Conservation (phyloP, 2,329 filamentous ascomycete genomes). For the Calonectria crousiana region DNA sequence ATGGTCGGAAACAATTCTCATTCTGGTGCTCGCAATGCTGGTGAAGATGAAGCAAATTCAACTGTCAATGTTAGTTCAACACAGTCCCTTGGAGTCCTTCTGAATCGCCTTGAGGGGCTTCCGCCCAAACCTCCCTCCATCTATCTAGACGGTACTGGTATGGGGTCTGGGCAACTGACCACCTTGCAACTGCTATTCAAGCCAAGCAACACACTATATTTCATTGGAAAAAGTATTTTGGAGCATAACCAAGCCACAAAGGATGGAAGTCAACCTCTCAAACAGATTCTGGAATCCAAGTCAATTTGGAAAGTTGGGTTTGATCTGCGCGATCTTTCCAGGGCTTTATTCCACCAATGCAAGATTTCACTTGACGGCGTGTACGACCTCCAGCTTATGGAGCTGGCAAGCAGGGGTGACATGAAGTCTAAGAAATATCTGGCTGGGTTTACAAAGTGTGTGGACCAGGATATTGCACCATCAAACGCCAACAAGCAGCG, state of each 20-base stretch:
- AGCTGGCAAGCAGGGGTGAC: background rate
- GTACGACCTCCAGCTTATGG: background rate
- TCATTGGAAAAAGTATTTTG: background rate
- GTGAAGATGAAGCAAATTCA: background rate
- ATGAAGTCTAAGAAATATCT: background rate
- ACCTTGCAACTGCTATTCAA: background rate
- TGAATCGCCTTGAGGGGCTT: background rate
- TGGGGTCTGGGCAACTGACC: background rate
- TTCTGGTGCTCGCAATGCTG: accelerated
- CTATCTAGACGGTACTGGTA: background rate
- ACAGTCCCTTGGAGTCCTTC: background rate
- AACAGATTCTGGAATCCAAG: background rate
- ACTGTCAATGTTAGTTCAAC: background rate
- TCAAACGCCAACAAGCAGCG: background rate
- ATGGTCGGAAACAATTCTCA: no score
- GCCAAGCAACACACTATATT: background rate
- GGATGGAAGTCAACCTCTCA: background rate
- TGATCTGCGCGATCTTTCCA: background rate
- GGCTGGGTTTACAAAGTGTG: background rate
- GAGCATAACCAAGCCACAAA: background rate
- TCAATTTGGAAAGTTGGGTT: background rate
- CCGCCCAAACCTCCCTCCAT: background rate
- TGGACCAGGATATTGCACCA: background rate
- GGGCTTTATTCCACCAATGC: background rate
- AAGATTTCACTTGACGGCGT: background rate